Conservation (phyloP, 148 eudicot genomes). For the Chenopodium formosanum region DNA sequence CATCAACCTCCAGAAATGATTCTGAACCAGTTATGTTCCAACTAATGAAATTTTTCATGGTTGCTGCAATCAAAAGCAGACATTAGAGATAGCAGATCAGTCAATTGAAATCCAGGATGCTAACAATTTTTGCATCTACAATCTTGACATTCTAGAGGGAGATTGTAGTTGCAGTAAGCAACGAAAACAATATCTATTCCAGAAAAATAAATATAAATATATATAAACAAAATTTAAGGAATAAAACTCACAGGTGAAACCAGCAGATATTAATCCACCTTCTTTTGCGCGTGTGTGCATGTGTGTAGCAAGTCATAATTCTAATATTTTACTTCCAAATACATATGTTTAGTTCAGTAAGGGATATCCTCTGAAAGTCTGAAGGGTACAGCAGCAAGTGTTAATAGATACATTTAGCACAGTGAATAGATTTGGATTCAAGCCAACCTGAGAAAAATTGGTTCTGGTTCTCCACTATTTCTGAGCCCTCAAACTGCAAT, state of each 20-base stretch:
- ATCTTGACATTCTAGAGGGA: neutral
- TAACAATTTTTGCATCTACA: neutral
- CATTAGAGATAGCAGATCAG: neutral
- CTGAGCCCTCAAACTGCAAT: conserved; percentile 90
- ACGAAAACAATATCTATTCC: neutral
- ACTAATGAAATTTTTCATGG: conserved; percentile 66
- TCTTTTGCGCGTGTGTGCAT: neutral
- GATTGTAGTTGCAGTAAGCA: neutral
- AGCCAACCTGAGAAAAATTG: conserved; percentile 67
- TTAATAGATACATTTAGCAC: neutral
- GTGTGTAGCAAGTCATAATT: neutral
- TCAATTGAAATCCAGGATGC: neutral
- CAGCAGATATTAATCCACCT: neutral
- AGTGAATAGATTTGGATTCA: conserved; percentile 12
- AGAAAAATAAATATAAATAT: no score
- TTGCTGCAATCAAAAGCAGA: conserved; percentile 54
- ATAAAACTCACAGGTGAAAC: no score
- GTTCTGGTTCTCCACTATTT: conserved; percentile 59
- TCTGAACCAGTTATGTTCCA: conserved; percentile 58
- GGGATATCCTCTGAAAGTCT: neutral
- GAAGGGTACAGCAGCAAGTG: neutral
- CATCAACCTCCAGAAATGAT: conserved; percentile 65
- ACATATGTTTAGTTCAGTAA: neutral
- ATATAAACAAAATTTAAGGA: neutral
- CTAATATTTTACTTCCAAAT: neutral